These are phyloP conservation scores for Podospora pseudopauciseta DNA, from an alignment of 495 filamentous ascomycete species.

Conservation along the genomic window DNA sequence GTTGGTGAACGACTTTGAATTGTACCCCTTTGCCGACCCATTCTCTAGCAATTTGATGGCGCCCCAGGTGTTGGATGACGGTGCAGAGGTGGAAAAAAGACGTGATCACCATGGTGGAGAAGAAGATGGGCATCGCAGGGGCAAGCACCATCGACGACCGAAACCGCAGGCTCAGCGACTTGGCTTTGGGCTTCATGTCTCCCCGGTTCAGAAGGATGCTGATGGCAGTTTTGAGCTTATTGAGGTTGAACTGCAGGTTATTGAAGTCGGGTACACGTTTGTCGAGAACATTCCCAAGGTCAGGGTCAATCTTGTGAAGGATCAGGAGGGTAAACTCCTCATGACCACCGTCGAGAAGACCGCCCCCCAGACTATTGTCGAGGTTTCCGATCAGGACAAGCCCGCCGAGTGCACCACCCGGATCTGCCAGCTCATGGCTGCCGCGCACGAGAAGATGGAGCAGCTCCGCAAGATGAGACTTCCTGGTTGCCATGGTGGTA, in stretches of 20 bases:
- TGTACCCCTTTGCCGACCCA: conserved; percentile 40
- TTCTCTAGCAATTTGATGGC: conserved; percentile 30
- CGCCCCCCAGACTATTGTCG: conserved; percentile 16
- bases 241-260: conserved; percentile 45
- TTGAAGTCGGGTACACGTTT: conserved; percentile 46
- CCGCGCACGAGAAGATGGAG: conserved; percentile 40
- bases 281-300: conserved; percentile 46
- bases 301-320: conserved; percentile 45
- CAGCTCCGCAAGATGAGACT: conserved; percentile 36
- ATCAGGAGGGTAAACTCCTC: conserved; percentile 38
- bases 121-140: conserved; percentile 20
- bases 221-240: conserved; percentile 39
- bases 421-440: conserved; percentile 46
- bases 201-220: conserved; percentile 28
- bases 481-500: conserved; percentile 25
- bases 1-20: conserved; percentile 43
- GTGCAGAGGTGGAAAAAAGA: conserved; percentile 11
- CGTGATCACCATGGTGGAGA: conserved; percentile 11
- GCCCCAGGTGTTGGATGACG: conserved; percentile 24
- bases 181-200: conserved; percentile 36
- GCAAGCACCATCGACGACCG: conserved; percentile 13
- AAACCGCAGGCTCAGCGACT: conserved; percentile 30
- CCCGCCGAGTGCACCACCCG: conserved; percentile 41
- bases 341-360: conserved; percentile 37
- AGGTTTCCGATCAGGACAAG: conserved; percentile 17